Percentiles rank a stretch among this genome's conserved stretches.
phyloP scores from a whole-genome alignment of 768 basidiomycete species.

The Hortiboletus flavorubellus region DNA sequence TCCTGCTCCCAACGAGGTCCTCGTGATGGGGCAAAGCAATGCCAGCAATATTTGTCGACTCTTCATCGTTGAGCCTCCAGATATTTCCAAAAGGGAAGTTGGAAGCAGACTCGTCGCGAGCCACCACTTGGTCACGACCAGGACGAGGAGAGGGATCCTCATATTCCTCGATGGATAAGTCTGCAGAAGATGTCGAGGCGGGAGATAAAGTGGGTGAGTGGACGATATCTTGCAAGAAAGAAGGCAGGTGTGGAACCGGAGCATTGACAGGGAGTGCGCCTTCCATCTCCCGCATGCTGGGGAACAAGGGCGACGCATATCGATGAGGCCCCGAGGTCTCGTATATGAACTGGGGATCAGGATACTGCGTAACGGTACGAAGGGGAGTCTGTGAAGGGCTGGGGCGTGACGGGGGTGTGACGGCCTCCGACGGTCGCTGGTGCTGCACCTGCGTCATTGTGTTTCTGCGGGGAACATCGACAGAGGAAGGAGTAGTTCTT shows the following conservation, averaged over 20 bases:
- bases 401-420: constrained; percentile 32
- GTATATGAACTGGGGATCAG: constrained; percentile 56
- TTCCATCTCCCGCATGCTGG: constrained; percentile 24
- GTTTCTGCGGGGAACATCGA: constrained; percentile 37
- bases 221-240: constrained; percentile 74
- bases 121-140: constrained; percentile 26
- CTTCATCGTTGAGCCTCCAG: constrained; percentile 72
- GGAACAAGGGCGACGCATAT: constrained; percentile 40
- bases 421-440: constrained; percentile 39
- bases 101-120: constrained; percentile 27
- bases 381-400: constrained; percentile 50
- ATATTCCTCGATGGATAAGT: constrained; percentile 59
- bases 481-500: constrained; percentile 13
- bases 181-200: constrained; percentile 62
- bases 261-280: constrained; percentile 29
- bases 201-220: constrained; percentile 65
- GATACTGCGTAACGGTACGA: constrained; percentile 41
- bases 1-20: constrained; percentile 39
- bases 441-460: constrained; percentile 46
- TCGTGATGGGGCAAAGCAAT: constrained; percentile 46
- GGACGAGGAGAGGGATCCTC: constrained; percentile 36
- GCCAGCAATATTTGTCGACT: constrained; percentile 52
- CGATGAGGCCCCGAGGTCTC: constrained; percentile 54
- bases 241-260: constrained; percentile 60
- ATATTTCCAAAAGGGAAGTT: constrained; percentile 48